Evolutionary conservation across 495 filamentous ascomycete species (phyloP), one percentile per base, ranked within the genome.

Genomic region (Aspergillus sparsus): DNA sequence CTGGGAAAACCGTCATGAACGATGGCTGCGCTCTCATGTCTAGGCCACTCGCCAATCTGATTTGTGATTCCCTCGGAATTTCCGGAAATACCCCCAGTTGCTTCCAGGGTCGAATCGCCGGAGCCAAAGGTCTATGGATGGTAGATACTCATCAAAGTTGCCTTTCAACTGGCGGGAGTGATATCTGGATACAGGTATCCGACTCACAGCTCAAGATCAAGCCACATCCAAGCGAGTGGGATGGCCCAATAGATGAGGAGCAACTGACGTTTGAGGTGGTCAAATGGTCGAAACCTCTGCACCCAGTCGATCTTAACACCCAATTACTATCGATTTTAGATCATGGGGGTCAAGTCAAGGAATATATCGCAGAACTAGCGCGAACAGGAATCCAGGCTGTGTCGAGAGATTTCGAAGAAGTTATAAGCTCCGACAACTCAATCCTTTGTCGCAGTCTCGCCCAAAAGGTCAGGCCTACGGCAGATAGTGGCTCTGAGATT

Each of bases 81-180:
- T 64, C 76, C 4, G 70, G 77, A 0, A 77, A 80, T 42, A 80
- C 87, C 0, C 91, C 93, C 0, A 88, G 87, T 56, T 84, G 80
- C 7, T 88, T 95, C 53, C 93, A 97, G 73, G 93, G 80, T 10
- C 80, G 93, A 42, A 85, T 98, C 60, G 89, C 87, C 3, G 86
- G 89, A 6, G 90, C 91, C 1, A 97, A 98, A 71, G 94, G 94
- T 3, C 74, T 97, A 42, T 97, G 93, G 93, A 84, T 93, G 73
- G 79, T 93, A 13, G 85, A 88, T 62, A 60, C 59, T n/a, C 68
- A 76, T 45, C 27, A 62, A 10, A 73, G 71, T 2, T 58, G 61
- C 4, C 53, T 74, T 18, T 46, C 49, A 10, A 39, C 57, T 5
- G 77, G 77, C 8, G 69, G 70, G 2, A 65, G 75, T 45, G 73